Percentiles rank a stretch among this genome's conserved stretches.
These are phyloP conservation scores for Paradendryphiella salina DNA, from an alignment of 2,329 filamentous ascomycete genomes.

Conservation along the genomic window DNA sequence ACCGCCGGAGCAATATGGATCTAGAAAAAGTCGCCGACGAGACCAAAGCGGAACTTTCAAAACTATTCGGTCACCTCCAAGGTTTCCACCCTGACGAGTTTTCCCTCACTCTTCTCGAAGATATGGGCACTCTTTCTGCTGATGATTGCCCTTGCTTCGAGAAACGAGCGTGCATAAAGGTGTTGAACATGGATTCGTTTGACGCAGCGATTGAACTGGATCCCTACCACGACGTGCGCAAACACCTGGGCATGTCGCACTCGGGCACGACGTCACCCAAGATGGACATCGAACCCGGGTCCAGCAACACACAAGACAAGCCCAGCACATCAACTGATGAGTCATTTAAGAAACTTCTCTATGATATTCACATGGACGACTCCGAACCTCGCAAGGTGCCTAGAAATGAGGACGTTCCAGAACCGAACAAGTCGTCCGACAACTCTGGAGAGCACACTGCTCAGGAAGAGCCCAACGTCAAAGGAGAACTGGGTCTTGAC, in stretches of 20 bases:
- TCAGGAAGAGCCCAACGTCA: no score
- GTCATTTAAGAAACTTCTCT: not conserved
- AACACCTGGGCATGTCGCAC: constrained; percentile 14
- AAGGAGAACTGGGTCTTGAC: no score
- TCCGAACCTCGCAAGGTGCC: no score
- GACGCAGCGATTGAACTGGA: constrained; percentile 39
- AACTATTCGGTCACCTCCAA: constrained; percentile 23
- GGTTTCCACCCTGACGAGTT: constrained; percentile 25
- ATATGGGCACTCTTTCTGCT: constrained; percentile 21
- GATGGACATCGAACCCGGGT: not conserved
- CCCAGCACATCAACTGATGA: not conserved
- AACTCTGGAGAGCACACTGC: no score
- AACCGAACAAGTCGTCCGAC: not conserved
- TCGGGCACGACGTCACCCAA: not conserved
- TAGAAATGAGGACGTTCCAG: no score
- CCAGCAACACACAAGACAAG: not conserved
- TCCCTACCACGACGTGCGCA: constrained; percentile 20
- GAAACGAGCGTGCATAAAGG: constrained; percentile 34
- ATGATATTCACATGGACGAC: not conserved
- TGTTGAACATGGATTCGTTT: constrained; percentile 41
- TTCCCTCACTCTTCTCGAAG: constrained; percentile 21
- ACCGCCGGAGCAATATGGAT: constrained; percentile 26
- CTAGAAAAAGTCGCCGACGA: constrained; percentile 33
- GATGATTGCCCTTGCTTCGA: constrained; percentile 30
- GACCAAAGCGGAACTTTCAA: constrained; percentile 30